phyloP scores from a whole-genome alignment of 306 rosid genomes.

The Vigna trinervia region DNA sequence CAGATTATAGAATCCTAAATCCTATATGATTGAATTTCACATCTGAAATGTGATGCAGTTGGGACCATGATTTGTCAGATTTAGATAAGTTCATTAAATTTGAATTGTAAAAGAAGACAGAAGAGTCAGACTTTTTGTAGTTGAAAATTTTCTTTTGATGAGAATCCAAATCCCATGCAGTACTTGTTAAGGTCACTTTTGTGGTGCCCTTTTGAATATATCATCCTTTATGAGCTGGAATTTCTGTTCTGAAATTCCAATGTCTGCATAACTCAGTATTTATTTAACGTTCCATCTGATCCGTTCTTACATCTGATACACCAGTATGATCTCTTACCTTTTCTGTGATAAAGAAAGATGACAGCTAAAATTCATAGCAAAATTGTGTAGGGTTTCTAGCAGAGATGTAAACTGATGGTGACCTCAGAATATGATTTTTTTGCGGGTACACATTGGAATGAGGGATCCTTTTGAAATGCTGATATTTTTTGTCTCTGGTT shows the following conservation, averaged over 20 bases:
- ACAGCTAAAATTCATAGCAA: conserved; percentile 20
- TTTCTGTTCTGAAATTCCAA: conserved; percentile 9
- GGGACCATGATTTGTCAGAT: not conserved
- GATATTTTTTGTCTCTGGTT: conserved; percentile 6
- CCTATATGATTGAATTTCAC: conserved; percentile 22
- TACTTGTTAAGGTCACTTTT: not conserved
- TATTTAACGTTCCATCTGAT: conserved; percentile 2
- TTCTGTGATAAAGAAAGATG: not conserved
- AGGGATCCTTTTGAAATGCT: conserved; percentile 11
- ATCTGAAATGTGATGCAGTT: not conserved
- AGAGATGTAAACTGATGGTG: conserved; percentile 25
- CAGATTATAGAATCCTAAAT: not conserved
- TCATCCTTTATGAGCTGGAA: conserved; percentile 5
- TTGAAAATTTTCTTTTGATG: not conserved
- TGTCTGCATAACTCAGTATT: not conserved
- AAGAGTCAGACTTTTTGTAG: not conserved
- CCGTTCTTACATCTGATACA: not conserved
- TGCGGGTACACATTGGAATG: conserved; percentile 16
- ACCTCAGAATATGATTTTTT: not conserved
- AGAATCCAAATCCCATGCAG: not conserved
- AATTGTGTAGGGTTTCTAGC: conserved; percentile 11
- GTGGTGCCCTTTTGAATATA: conserved; percentile 10
- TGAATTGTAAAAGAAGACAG: no score
- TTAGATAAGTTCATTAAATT: not conserved
- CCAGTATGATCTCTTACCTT: not conserved